phyloP scores from a whole-genome alignment of 2,329 filamentous ascomycete genomes.

The Pseudogymnoascus sp. region DNA sequence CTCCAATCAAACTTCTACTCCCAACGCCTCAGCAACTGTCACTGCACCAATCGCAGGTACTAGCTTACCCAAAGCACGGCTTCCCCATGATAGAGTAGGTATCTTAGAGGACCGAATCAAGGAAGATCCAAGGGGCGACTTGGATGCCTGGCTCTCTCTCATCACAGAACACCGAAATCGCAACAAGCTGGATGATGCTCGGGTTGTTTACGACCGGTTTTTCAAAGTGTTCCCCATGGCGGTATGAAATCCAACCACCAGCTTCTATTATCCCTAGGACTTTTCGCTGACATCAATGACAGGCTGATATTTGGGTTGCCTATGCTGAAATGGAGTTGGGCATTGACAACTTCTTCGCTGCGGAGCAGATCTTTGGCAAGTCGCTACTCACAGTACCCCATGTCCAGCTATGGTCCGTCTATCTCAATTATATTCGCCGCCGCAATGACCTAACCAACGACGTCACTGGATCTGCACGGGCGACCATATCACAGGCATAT shows the following conservation, averaged over 20 bases:
- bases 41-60: not conserved
- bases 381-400: constrained; percentile 74
- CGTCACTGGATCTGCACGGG: constrained; percentile 65
- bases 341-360: constrained; percentile 70
- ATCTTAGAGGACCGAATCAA: constrained; percentile 79
- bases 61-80: constrained; percentile 27
- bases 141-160: constrained; percentile 83
- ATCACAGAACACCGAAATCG: constrained; percentile 78
- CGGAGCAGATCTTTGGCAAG: constrained; percentile 76
- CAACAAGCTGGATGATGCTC: constrained; percentile 73
- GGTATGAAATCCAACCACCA: constrained; percentile 51
- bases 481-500: constrained; percentile 77
- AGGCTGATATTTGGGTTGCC: constrained; percentile 88
- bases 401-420: constrained; percentile 83
- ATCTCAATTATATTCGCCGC: constrained; percentile 90
- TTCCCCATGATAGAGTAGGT: constrained; percentile 30
- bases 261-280: constrained; percentile 10
- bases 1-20: constrained; percentile 16
- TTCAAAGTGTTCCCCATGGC: constrained; percentile 81
- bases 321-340: constrained; percentile 87
- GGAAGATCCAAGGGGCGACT: constrained; percentile 86
- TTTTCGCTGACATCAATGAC: constrained; percentile 28
- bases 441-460: constrained; percentile 83
- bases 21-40: not conserved
- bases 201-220: constrained; percentile 78